These are phyloP conservation scores for Pleurotus pulmonarius DNA, from an alignment of 768 basidiomycete genomes.

Conservation along the genomic window DNA sequence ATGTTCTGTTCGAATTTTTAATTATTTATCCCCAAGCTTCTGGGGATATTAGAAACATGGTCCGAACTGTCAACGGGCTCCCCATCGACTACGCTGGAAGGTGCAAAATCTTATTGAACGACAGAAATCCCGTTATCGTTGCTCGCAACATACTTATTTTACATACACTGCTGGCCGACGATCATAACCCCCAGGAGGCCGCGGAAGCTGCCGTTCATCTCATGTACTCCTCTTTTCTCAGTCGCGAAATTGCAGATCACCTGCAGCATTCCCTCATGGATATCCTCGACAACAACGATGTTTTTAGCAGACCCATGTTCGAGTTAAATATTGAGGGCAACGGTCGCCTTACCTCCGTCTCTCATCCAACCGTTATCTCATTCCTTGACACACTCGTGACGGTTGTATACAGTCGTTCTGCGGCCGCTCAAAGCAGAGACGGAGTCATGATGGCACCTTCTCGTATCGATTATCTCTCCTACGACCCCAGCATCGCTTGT, in stretches of 20 bases:
- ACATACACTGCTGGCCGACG: slow-evolving; percentile 21
- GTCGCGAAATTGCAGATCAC: slow-evolving; percentile 19
- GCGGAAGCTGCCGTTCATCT: slow-evolving; percentile 28
- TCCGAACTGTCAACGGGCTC: slow-evolving; percentile 24
- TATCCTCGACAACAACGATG: slow-evolving; percentile 14
- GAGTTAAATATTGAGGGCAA: slow-evolving; percentile 18
- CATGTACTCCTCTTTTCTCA: slow-evolving; percentile 30
- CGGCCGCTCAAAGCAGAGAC: slow-evolving; percentile 19
- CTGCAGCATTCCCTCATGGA: slow-evolving; percentile 19
- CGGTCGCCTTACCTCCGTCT: slow-evolving; percentile 17
- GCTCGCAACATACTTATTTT: slow-evolving; percentile 21
- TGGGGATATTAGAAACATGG: slow-evolving; percentile 26
- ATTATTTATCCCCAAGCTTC: slow-evolving; percentile 13
- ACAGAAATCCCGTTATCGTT: slow-evolving; percentile 17
- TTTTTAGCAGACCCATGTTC: slow-evolving; percentile 10
- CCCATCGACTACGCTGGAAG: slow-evolving; percentile 18
- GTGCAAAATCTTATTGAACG: slow-evolving; percentile 21
- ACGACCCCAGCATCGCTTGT: slow-evolving; percentile 29
- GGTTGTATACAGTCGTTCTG: slow-evolving; percentile 18
- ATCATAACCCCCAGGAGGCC: slow-evolving; percentile 21
- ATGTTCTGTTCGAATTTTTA: background rate
- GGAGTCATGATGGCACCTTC: slow-evolving; percentile 28
- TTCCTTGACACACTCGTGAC: background rate
- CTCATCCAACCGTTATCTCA: slow-evolving; percentile 17
- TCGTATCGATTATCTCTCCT: slow-evolving; percentile 30